Evolutionary conservation across 2,329 filamentous ascomycete species (phyloP).

Genomic region (Calonectria pauciramosa): DNA sequence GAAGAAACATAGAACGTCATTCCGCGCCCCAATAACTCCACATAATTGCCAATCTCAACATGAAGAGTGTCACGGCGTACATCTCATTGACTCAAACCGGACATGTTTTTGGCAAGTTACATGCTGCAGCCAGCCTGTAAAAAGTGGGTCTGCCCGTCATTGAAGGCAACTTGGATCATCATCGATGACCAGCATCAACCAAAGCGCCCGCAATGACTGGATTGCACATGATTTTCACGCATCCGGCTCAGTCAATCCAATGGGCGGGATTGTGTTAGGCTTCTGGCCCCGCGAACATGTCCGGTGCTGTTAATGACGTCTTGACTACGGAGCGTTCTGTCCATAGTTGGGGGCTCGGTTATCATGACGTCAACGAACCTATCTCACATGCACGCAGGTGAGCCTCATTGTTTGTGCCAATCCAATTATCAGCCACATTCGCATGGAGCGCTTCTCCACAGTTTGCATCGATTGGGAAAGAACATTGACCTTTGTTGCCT

Average conservation of each 20-base stretch:
- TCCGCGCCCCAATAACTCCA: neutral
- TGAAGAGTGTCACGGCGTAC: neutral
- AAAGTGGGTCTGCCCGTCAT: neutral
- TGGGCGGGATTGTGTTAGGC: neutral
- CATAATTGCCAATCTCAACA: neutral
- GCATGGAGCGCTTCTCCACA: neutral
- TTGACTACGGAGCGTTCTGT: neutral
- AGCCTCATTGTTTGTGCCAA: neutral
- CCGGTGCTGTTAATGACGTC: neutral
- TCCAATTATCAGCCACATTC: neutral
- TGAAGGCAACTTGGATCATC: neutral
- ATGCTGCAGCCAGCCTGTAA: neutral
- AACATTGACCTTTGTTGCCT: neutral
- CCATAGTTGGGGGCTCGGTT: neutral
- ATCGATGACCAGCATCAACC: neutral
- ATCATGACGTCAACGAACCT: slow-evolving; percentile 13
- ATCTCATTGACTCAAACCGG: neutral
- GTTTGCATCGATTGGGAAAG: neutral
- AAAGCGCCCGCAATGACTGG: neutral
- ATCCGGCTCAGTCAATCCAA: neutral
- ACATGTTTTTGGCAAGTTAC: neutral
- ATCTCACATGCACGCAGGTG: neutral
- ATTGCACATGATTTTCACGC: neutral
- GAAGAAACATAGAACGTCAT: neutral
- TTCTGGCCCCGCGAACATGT: neutral